phyloP scores from a whole-genome alignment of 371 early-diverging fungal genomes.

The Dichotomocladium elegans region DNA sequence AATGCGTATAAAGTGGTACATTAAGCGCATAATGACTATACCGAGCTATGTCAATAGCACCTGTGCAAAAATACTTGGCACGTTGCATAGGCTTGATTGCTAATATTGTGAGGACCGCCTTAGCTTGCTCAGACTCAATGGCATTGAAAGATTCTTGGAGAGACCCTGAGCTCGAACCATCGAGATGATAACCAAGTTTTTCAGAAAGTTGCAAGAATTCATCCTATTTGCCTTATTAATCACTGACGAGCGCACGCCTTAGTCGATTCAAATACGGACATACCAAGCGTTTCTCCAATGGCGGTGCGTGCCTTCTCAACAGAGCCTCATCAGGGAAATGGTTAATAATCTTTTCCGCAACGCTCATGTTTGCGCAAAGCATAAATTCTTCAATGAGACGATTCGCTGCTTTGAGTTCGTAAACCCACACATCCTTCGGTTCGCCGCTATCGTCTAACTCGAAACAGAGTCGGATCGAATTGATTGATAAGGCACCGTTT shows the following conservation, averaged over 20 bases:
- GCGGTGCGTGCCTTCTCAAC: slow-evolving; percentile 83
- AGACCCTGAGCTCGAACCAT: slow-evolving; percentile 49
- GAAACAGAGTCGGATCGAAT: slow-evolving; percentile 74
- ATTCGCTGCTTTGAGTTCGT: slow-evolving; percentile 90
- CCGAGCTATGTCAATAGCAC: slow-evolving; percentile 55
- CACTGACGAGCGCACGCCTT: too few species aligned
- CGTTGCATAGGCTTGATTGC: slow-evolving; percentile 89
- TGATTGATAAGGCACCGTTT: slow-evolving; percentile 85
- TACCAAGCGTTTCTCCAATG: slow-evolving; percentile 64
- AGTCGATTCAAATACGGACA: too few species aligned
- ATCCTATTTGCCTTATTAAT: slow-evolving; percentile 29
- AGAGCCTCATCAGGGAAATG: slow-evolving; percentile 90
- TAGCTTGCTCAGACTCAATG: slow-evolving; percentile 50
- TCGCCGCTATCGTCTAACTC: slow-evolving; percentile 67
- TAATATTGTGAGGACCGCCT: slow-evolving; percentile 59
- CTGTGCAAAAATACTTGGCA: slow-evolving; percentile 93
- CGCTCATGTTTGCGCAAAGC: slow-evolving; percentile 98
- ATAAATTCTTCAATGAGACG: slow-evolving; percentile 99
- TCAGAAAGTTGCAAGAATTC: slow-evolving; percentile 58
- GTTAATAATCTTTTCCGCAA: slow-evolving; percentile 86
- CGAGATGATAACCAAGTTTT: slow-evolving; percentile 46
- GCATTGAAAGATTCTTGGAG: slow-evolving; percentile 69
- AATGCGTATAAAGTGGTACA: slow-evolving; percentile 91
- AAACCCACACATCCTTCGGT: slow-evolving; percentile 66
- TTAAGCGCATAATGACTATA: slow-evolving; percentile 86